Percentiles rank a stretch among this genome's conserved stretches.
phyloP scores from a whole-genome alignment of 2,329 filamentous ascomycete species.

The Teratosphaeria epicoccoides region DNA sequence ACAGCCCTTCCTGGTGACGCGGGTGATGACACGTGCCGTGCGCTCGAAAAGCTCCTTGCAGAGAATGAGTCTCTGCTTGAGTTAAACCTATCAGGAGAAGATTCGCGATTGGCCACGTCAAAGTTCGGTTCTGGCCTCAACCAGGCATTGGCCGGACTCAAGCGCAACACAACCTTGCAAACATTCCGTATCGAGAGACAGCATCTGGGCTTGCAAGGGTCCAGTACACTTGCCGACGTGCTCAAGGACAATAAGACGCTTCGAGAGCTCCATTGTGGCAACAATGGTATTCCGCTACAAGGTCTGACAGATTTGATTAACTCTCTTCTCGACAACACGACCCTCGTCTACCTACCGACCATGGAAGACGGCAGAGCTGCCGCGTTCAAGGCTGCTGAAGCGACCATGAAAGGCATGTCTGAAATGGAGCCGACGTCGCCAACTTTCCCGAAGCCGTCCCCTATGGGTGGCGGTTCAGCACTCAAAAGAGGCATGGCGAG shows the following conservation, averaged over 20 bases:
- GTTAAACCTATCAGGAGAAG: slow-evolving; percentile 60
- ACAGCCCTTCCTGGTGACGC: slow-evolving; percentile 60
- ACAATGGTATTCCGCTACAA: slow-evolving; percentile 61
- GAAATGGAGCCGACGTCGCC: slow-evolving; percentile 16
- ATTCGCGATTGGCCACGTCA: slow-evolving; percentile 59
- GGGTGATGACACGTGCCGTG: slow-evolving; percentile 54
- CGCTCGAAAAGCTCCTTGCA: slow-evolving; percentile 53
- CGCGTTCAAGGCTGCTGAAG: slow-evolving; percentile 42
- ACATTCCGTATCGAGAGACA: slow-evolving; percentile 57
- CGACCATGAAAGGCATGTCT: slow-evolving; percentile 24
- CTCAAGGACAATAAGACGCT: slow-evolving; percentile 53
- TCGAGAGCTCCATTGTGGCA: slow-evolving; percentile 57
- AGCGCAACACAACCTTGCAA: slow-evolving; percentile 51
- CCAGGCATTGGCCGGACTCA: slow-evolving; percentile 52
- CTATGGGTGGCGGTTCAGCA: slow-evolving; percentile 10
- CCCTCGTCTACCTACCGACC: slow-evolving; percentile 49
- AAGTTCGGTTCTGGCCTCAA: slow-evolving; percentile 60
- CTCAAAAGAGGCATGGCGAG: slow-evolving; percentile 24
- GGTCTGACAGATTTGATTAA: slow-evolving; percentile 61
- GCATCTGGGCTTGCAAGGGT: slow-evolving; percentile 57
- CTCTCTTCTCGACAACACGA: slow-evolving; percentile 54
- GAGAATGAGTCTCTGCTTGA: slow-evolving; percentile 56
- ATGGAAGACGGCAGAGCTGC: slow-evolving; percentile 53
- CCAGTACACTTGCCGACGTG: slow-evolving; percentile 58
- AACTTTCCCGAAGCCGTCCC: slow-evolving; percentile 9